These are phyloP conservation scores for Candida krabiensis DNA, from an alignment of 805 yeast genomes.

Conservation along the genomic window DNA sequence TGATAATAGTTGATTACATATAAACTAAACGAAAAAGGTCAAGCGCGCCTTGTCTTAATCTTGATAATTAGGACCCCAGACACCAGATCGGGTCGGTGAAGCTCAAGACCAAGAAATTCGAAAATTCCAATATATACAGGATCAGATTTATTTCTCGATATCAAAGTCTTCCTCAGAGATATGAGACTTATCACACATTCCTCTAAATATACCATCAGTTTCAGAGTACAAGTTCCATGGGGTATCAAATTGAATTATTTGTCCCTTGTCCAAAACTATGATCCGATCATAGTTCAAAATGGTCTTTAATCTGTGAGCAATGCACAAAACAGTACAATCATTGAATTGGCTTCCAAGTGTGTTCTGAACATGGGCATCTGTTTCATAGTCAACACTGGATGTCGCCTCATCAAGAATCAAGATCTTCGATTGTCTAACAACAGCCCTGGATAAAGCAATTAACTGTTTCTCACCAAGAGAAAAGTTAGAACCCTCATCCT, in stretches of 20 bases:
- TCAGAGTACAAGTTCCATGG: conserved; percentile 47
- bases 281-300: conserved; percentile 60
- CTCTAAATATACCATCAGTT: conserved; percentile 45
- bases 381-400: conserved; percentile 71
- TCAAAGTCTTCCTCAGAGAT: conserved; percentile 40
- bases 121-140: no score
- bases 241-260: conserved; percentile 51
- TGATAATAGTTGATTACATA: no score
- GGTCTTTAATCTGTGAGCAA: conserved; percentile 71
- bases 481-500: conserved; percentile 69
- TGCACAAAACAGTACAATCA: conserved; percentile 65
- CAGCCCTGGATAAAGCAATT: conserved; percentile 67
- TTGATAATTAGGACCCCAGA: no score
- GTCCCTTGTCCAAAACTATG: conserved; percentile 59
- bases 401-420: conserved; percentile 77
- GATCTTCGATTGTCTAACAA: conserved; percentile 61
- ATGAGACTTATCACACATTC: conserved; percentile 53
- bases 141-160: not conserved
- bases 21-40: no score
- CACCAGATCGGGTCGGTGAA: no score
- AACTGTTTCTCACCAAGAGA: conserved; percentile 73
- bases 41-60: no score
- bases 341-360: conserved; percentile 60
- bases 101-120: no score
- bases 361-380: conserved; percentile 62